Evolutionary conservation across 176 grass and related monocot genomes (phyloP).

Genomic region (Thalia dealbata): DNA sequence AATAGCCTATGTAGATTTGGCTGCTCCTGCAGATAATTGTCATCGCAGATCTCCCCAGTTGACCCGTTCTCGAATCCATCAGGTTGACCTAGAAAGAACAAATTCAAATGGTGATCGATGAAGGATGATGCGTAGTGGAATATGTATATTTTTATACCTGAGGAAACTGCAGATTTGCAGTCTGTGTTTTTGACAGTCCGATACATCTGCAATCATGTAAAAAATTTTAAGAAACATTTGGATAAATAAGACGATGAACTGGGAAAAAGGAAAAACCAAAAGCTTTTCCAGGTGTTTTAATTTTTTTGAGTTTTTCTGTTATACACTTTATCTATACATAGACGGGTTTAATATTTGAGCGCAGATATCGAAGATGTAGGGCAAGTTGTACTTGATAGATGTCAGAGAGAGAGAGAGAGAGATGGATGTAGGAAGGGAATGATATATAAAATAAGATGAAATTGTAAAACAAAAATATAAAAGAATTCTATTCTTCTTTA

Average conservation of each 20-base stretch:
- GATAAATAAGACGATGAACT: too few relatives aligned
- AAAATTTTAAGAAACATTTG: neutral
- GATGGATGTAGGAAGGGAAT: neutral
- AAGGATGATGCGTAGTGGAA: neutral
- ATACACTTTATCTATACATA: too few relatives aligned
- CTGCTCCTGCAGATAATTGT: neutral
- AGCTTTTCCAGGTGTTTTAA: neutral
- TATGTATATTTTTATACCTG: neutral
- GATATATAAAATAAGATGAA: too few relatives aligned
- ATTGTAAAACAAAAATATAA: too few relatives aligned
- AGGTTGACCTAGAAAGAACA: neutral
- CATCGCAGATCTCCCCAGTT: neutral
- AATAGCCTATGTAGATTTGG: neutral
- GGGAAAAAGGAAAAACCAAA: neutral
- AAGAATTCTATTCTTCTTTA: too few relatives aligned
- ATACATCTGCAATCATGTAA: neutral
- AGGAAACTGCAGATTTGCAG: neutral
- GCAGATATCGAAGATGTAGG: too few relatives aligned
- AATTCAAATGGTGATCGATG: neutral
- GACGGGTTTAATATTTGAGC: too few relatives aligned
- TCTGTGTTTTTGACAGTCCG: constrained; percentile 10
- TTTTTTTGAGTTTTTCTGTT: too few relatives aligned
- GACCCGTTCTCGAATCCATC: constrained; percentile 1
- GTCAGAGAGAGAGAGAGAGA: neutral
- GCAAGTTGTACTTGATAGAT: neutral